phyloP scores from a whole-genome alignment of 2,329 filamentous ascomycete species.

The Aspergillus alliaceus region DNA sequence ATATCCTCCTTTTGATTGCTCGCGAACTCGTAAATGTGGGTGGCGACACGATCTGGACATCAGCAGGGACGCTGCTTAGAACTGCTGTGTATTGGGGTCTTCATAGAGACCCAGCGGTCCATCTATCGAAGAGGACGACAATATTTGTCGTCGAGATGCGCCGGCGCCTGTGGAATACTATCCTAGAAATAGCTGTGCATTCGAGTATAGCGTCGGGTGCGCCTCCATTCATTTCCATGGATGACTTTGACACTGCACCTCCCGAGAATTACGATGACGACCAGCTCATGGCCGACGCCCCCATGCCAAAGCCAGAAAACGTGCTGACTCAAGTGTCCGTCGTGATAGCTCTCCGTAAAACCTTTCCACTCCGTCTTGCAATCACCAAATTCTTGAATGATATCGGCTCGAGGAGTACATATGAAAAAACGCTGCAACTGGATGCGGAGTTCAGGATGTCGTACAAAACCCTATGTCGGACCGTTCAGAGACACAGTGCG shows the following conservation, averaged over 20 bases:
- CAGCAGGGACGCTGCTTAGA: slow-evolving; percentile 38
- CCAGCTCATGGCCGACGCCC: slow-evolving; percentile 31
- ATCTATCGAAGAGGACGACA: slow-evolving; percentile 27
- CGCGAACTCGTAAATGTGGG: slow-evolving; percentile 36
- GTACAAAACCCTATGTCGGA: slow-evolving; percentile 45
- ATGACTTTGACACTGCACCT: slow-evolving; percentile 38
- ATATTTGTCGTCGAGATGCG: slow-evolving; percentile 26
- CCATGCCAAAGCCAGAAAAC: slow-evolving; percentile 26
- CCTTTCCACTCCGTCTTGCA: slow-evolving; percentile 36
- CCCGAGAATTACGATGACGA: slow-evolving; percentile 44
- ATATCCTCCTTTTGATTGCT: slow-evolving; percentile 39
- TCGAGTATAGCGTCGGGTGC: slow-evolving; percentile 37
- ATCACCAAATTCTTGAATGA: slow-evolving; percentile 33
- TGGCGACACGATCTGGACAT: slow-evolving; percentile 38
- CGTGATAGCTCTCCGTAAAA: slow-evolving; percentile 37
- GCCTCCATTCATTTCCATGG: slow-evolving; percentile 33
- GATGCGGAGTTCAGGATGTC: slow-evolving; percentile 47
- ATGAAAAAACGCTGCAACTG: slow-evolving; percentile 26
- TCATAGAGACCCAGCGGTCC: slow-evolving; percentile 40
- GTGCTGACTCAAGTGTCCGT: slow-evolving; percentile 37
- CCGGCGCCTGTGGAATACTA: slow-evolving; percentile 31
- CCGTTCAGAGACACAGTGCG: slow-evolving; percentile 15
- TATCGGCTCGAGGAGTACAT: slow-evolving; percentile 17
- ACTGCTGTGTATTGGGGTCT: slow-evolving; percentile 43
- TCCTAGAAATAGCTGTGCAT: slow-evolving; percentile 39